phyloP scores from a whole-genome alignment of 805 yeast genomes.

The Starmerella kuoi region DNA sequence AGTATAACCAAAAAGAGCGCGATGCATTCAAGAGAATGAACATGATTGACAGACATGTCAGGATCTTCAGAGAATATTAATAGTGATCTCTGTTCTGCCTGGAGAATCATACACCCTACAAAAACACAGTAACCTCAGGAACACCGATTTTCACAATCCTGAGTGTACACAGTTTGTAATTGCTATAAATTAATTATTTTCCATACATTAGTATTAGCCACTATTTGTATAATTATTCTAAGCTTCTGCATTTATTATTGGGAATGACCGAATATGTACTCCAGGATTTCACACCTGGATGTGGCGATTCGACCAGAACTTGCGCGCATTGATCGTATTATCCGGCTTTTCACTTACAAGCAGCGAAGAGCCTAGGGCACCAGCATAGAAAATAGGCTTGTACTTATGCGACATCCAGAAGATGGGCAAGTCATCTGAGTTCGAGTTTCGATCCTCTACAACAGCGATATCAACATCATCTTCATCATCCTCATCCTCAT shows the following conservation, averaged over 20 bases:
- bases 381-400: constrained; percentile 56
- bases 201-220: too few species aligned
- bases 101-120: too few species aligned
- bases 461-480: constrained; percentile 32
- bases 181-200: too few species aligned
- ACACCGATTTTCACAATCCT: too few species aligned
- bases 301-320: constrained; percentile 28
- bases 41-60: constrained; percentile 29
- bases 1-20: constrained; percentile 32
- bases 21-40: constrained; percentile 26
- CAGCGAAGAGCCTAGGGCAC: constrained; percentile 39
- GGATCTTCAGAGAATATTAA: constrained; percentile 32
- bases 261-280: neutral
- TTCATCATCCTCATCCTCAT: constrained; percentile 23
- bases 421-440: constrained; percentile 12
- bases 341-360: constrained; percentile 69
- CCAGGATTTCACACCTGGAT: constrained; percentile 7
- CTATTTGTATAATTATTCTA: neutral
- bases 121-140: too few species aligned
- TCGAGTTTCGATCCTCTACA: constrained; percentile 6
- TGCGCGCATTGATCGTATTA: constrained; percentile 33
- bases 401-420: constrained; percentile 72
- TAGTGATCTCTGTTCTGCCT: neutral
- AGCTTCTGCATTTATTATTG: too few species aligned
- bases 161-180: too few species aligned